Evolutionary conservation across 495 filamentous ascomycete genomes (phyloP).

Genomic region (Oidiodendron maius): DNA sequence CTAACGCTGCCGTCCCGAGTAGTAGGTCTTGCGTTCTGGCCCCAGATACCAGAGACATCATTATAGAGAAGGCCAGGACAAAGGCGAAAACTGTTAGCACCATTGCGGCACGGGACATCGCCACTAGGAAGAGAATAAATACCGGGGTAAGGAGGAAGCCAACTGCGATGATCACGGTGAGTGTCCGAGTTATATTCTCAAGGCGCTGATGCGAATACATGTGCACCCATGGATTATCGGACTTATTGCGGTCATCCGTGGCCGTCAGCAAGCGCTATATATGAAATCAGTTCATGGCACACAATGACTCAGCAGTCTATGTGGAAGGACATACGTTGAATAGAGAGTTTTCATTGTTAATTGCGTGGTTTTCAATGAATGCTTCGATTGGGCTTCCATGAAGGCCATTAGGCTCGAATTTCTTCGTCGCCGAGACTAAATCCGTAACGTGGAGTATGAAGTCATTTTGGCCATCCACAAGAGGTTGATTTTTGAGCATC

Average conservation of each 20-base stretch:
- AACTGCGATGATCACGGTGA: conserved; percentile 1
- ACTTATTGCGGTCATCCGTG: not conserved
- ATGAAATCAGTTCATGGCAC: not conserved
- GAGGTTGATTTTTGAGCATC: conserved; percentile 3
- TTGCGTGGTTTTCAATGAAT: not conserved
- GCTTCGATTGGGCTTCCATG: not conserved
- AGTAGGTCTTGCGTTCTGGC: conserved; percentile 7
- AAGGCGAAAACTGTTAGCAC: conserved; percentile 1
- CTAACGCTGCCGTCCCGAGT: conserved; percentile 5
- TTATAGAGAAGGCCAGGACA: conserved; percentile 2
- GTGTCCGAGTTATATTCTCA: not conserved
- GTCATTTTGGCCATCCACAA: conserved; percentile 4
- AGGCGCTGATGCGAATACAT: not conserved
- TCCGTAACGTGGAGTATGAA: conserved; percentile 10
- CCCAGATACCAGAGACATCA: conserved; percentile 3
- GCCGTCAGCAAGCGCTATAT: not conserved
- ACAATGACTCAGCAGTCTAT: no score
- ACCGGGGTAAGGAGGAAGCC: conserved; percentile 7
- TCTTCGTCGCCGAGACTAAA: not conserved
- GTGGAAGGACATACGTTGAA: not conserved
- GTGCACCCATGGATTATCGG: not conserved
- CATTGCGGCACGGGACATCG: conserved; percentile 2
- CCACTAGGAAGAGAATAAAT: conserved; percentile 10
- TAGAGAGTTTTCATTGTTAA: not conserved
- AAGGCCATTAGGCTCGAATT: not conserved